phyloP scores from a whole-genome alignment of 805 yeast genomes.

The Candida sphagnicola region DNA sequence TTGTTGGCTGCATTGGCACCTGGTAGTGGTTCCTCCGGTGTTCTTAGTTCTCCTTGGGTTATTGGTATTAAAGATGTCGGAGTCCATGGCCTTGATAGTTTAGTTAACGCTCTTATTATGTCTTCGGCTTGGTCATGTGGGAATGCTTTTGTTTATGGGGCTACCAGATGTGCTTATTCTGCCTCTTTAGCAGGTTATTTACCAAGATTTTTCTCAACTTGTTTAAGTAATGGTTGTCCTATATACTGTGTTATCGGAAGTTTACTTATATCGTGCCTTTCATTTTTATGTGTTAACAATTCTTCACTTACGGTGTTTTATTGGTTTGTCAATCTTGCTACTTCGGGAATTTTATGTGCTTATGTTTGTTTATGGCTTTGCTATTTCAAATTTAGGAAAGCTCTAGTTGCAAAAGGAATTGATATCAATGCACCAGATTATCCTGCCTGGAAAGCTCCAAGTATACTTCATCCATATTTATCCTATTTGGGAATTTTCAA shows the following conservation, averaged over 20 bases:
- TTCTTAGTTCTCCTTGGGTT: slow-evolving; percentile 36
- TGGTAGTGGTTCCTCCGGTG: slow-evolving; percentile 29
- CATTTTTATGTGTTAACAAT: slow-evolving; percentile 25
- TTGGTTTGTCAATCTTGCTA: slow-evolving; percentile 35
- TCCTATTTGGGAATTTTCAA: slow-evolving; percentile 22
- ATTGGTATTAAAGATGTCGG: slow-evolving; percentile 33
- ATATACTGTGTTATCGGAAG: slow-evolving; percentile 24
- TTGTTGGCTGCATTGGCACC: slow-evolving; percentile 19
- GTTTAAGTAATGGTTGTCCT: slow-evolving; percentile 31
- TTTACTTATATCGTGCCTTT: slow-evolving; percentile 18
- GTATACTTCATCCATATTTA: slow-evolving; percentile 22
- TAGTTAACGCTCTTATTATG: slow-evolving; percentile 31
- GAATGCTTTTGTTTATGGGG: slow-evolving; percentile 31
- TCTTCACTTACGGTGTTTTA: slow-evolving; percentile 27
- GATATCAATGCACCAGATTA: slow-evolving; percentile 10
- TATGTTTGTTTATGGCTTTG: slow-evolving; percentile 27
- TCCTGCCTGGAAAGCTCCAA: slow-evolving; percentile 16
- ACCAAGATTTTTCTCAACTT: slow-evolving; percentile 28
- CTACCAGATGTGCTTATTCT: slow-evolving; percentile 31
- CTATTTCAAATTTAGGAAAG: slow-evolving; percentile 29
- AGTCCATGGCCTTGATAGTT: slow-evolving; percentile 29
- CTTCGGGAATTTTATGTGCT: slow-evolving; percentile 31
- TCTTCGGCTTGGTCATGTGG: slow-evolving; percentile 37
- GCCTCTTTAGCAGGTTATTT: slow-evolving; percentile 34
- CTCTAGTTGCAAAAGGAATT: slow-evolving; percentile 19